A percentile compares a stretch with the other conserved stretches of the same genome.
phyloP scores from a whole-genome alignment of 2,329 filamentous ascomycete genomes.

The Ascochyta clinopodiicola region DNA sequence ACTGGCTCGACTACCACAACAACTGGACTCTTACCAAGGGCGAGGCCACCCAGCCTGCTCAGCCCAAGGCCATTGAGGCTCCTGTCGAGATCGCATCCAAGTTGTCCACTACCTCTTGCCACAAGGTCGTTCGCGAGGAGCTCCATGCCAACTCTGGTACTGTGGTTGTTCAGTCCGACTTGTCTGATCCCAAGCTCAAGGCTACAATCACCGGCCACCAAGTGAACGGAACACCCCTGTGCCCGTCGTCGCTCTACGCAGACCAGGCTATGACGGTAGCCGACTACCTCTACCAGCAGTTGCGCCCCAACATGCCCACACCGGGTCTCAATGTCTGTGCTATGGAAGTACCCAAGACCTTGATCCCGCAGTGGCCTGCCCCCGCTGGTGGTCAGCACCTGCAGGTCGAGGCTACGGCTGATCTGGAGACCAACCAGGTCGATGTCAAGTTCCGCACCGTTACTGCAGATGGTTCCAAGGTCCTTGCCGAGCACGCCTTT shows the following conservation, averaged over 20 bases:
- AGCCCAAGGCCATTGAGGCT: slow-evolving; percentile 47
- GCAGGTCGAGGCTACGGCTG: slow-evolving; percentile 65
- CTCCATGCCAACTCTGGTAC: slow-evolving; percentile 65
- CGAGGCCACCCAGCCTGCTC: slow-evolving; percentile 56
- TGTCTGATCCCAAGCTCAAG: slow-evolving; percentile 68
- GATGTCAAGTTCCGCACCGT: slow-evolving; percentile 64
- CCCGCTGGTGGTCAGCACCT: slow-evolving; percentile 64
- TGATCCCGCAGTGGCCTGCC: slow-evolving; percentile 64
- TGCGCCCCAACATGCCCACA: slow-evolving; percentile 62
- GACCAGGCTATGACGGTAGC: slow-evolving; percentile 71
- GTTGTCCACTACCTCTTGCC: slow-evolving; percentile 70
- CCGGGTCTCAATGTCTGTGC: slow-evolving; percentile 69
- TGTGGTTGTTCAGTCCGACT: slow-evolving; percentile 70
- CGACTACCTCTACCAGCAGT: slow-evolving; percentile 71
- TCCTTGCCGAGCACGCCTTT: slow-evolving; percentile 66
- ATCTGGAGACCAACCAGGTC: slow-evolving; percentile 62
- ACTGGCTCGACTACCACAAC: slow-evolving; percentile 74
- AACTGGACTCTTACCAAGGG: slow-evolving; percentile 76
- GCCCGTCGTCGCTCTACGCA: slow-evolving; percentile 68
- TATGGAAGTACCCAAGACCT: slow-evolving; percentile 73
- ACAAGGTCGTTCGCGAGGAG: slow-evolving; percentile 68
- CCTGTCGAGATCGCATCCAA: slow-evolving; percentile 56
- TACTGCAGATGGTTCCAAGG: slow-evolving; percentile 63
- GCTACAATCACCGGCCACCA: slow-evolving; percentile 69
- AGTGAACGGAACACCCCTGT: slow-evolving; percentile 71